phyloP scores from a whole-genome alignment of 441 rosid species.

The Raphanus hybrid region DNA sequence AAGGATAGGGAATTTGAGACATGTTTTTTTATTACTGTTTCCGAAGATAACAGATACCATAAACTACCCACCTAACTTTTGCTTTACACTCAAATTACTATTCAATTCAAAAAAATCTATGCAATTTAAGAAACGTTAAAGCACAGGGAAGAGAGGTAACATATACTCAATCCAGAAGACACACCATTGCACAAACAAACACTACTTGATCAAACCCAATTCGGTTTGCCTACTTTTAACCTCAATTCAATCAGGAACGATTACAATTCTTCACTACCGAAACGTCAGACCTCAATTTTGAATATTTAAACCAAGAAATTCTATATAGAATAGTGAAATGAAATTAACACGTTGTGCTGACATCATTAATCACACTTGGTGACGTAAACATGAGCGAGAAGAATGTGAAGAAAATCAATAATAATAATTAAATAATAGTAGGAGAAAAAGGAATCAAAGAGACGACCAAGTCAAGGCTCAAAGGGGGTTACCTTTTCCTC shows the following conservation, averaged over 20 bases:
- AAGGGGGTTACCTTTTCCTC: slow-evolving; percentile 30
- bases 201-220: no score
- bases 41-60: background rate
- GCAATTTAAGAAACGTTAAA: no score
- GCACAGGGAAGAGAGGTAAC: no score
- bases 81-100: no score
- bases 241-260: no score
- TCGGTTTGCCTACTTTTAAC: no score
- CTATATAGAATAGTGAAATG: background rate
- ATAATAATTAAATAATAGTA: background rate
- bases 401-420: background rate
- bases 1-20: background rate
- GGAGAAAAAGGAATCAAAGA: slow-evolving; percentile 24
- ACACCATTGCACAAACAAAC: no score
- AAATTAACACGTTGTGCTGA: background rate
- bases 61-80: background rate
- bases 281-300: no score
- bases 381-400: slow-evolving; percentile 18
- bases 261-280: no score
- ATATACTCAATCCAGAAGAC: no score
- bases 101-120: no score
- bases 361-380: slow-evolving; percentile 29
- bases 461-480: slow-evolving; percentile 43
- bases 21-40: slow-evolving; percentile 12
- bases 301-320: background rate